Percentiles rank a stretch among this genome's conserved stretches.
Conservation (phyloP, 2,329 filamentous ascomycete species). For the Aspergillus texensis region DNA sequence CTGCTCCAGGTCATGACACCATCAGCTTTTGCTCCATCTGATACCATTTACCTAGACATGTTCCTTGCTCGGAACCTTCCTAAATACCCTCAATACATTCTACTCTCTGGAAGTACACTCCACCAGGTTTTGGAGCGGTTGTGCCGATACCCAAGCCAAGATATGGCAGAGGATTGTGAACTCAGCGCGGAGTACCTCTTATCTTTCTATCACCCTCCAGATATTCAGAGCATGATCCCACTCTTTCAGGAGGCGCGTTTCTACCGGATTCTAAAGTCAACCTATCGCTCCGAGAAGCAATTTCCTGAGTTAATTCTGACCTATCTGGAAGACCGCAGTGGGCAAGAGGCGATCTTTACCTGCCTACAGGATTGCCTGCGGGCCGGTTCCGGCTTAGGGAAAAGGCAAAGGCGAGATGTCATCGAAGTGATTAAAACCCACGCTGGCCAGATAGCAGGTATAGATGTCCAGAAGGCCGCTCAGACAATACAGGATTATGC, state of each 20-base stretch:
- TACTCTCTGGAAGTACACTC: constrained; percentile 83
- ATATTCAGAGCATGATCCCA: constrained; percentile 74
- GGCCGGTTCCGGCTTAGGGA: constrained; percentile 62
- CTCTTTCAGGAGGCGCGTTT: constrained; percentile 80
- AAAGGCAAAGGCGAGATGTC: constrained; percentile 73
- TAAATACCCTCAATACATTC: constrained; percentile 94
- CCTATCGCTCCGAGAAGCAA: constrained; percentile 78
- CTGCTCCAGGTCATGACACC: constrained; percentile 84
- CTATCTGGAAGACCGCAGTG: constrained; percentile 83
- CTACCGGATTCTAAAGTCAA: constrained; percentile 86
- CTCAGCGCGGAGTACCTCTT: constrained; percentile 95
- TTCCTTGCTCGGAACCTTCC: constrained; percentile 94
- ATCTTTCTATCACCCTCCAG: constrained; percentile 88
- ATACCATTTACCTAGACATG: constrained; percentile 97
- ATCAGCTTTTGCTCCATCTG: constrained; percentile 70
- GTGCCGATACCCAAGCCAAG: constrained; percentile 78
- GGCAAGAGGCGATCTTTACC: constrained; percentile 74
- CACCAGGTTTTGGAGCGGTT: constrained; percentile 79
- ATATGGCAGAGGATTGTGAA: constrained; percentile 89
- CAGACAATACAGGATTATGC: constrained; percentile 64
- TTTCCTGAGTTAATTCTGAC: constrained; percentile 76
- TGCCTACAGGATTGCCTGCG: constrained; percentile 77
- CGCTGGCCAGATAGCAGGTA: constrained; percentile 65
- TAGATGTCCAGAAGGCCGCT: constrained; percentile 69
- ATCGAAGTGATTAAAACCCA: constrained; percentile 67